Evolutionary conservation across 106 monocot genomes (phyloP), one percentile per base, ranked within the genome.

Genomic region (Allium sativum): DNA sequence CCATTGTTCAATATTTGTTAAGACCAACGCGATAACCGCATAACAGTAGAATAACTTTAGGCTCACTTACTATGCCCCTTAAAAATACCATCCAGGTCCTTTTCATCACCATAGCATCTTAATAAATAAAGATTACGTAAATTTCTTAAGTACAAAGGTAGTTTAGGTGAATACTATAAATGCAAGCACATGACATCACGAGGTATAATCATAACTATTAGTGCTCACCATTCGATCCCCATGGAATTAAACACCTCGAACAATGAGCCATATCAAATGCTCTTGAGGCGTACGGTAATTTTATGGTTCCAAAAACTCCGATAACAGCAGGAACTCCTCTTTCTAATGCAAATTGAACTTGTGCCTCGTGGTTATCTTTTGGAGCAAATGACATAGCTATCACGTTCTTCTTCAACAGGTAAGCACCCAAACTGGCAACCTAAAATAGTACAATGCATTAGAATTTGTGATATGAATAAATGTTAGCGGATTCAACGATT

Each of bases 301-400:
- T 73, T 42, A 84, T 73, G 64, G 80, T 73, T 48, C 84, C 84
- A 71, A 84, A 73, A 64, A 84, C 84, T 44, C 84, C 84, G 45
- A 84, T 80, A 59, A 84, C 76, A 14, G 84, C 80, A 31, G 84
- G 84, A 42, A 84, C 84, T 16, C 84, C 84, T 73, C 84, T 76
- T 56, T 84, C 84, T 9, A 84, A 71, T n/a, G 84, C 84, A 70
- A 84, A 84, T 45, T 84, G 84, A 10, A 84, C 84, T 55, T 84
- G 84, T 14, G 84, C 84, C 70, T 84, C 83, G 48, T 84, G 83
- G 31, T 68, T 70, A 66, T 84, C 83, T 62, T 70, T 76, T 21
- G 83, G 84, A 56, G 84, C 84, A 80, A 84, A 84, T 48, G 84
- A 84, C 80, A 84, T 84, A n/a, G 84, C 74, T 51, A 84, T 64